Evolutionary conservation across 306 rosid genomes (phyloP).

Genomic region (Vicia villosa): DNA sequence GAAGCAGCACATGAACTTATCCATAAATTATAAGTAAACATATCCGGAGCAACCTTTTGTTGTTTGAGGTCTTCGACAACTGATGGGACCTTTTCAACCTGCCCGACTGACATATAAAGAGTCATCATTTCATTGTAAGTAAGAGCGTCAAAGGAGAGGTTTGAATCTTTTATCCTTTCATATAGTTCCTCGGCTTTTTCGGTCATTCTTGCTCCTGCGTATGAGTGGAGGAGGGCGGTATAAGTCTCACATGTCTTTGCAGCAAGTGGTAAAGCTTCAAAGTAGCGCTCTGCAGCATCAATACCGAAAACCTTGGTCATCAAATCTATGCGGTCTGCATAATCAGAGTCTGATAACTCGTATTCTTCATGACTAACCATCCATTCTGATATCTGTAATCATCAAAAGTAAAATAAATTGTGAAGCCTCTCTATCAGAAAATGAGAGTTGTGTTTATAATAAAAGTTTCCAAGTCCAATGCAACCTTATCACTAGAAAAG

Average conservation of each 20-base stretch:
- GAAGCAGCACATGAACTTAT: conserved; percentile 85
- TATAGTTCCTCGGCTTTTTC: conserved; percentile 85
- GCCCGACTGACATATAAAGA: conserved; percentile 84
- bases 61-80: conserved; percentile 75
- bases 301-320: conserved; percentile 91
- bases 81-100: conserved; percentile 69
- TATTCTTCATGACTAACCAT: conserved; percentile 63
- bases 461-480: conserved; percentile 18
- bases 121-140: conserved; percentile 96
- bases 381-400: conserved; percentile 90
- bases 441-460: background rate
- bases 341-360: conserved; percentile 72
- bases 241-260: conserved; percentile 75
- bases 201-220: conserved; percentile 70
- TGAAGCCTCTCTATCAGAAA: conserved; percentile 23
- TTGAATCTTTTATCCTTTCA: conserved; percentile 58
- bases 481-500: conserved; percentile 11
- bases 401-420: conserved; percentile 31
- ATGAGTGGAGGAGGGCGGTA: conserved; percentile 91
- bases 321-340: conserved; percentile 80
- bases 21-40: conserved; percentile 91
- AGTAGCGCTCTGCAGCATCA: conserved; percentile 90
- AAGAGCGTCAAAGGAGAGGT: conserved; percentile 60
- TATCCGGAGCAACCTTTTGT: conserved; percentile 65
- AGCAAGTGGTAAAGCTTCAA: conserved; percentile 67